Percentiles rank a stretch among this genome's conserved stretches.
Conservation (phyloP, 768 basidiomycete species). For the Hericium rajendrae region DNA sequence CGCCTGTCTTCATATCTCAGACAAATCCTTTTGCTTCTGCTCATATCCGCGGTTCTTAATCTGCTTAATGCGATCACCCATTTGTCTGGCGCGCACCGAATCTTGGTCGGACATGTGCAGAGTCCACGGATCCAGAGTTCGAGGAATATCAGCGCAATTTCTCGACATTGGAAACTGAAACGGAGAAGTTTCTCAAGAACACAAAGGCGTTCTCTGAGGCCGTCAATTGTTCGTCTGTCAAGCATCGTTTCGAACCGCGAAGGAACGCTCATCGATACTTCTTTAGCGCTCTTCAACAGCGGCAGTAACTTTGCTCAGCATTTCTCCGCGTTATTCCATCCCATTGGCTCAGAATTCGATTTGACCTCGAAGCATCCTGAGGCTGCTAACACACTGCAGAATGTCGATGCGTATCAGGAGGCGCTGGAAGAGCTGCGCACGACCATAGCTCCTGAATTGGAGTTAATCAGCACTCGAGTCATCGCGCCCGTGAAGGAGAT, state of each 20-base stretch:
- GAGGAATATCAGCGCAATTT: constrained; percentile 82
- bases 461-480: constrained; percentile 85
- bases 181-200: constrained; percentile 90
- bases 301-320: constrained; percentile 57
- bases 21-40: too few relatives aligned
- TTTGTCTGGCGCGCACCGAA: too few relatives aligned
- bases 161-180: constrained; percentile 60
- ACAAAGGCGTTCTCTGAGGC: constrained; percentile 80
- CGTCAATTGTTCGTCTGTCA: constrained; percentile 43
- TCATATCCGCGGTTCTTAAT: too few relatives aligned
- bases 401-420: constrained; percentile 60
- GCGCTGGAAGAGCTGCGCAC: constrained; percentile 77
- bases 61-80: too few relatives aligned
- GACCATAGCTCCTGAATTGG: constrained; percentile 79
- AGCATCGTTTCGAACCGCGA: background rate
- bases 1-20: background rate
- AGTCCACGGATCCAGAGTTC: constrained; percentile 82
- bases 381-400: constrained; percentile 65
- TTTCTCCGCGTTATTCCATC: constrained; percentile 53
- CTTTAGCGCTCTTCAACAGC: constrained; percentile 53
- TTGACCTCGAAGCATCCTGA: constrained; percentile 72
- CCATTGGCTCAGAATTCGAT: constrained; percentile 69
- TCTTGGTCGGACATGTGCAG: constrained; percentile 28
- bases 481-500: constrained; percentile 84
- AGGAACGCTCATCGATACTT: background rate